These are phyloP conservation scores for Macadamia tetraphylla DNA, from an alignment of 164 flowering plant species.

Conservation along the genomic window DNA sequence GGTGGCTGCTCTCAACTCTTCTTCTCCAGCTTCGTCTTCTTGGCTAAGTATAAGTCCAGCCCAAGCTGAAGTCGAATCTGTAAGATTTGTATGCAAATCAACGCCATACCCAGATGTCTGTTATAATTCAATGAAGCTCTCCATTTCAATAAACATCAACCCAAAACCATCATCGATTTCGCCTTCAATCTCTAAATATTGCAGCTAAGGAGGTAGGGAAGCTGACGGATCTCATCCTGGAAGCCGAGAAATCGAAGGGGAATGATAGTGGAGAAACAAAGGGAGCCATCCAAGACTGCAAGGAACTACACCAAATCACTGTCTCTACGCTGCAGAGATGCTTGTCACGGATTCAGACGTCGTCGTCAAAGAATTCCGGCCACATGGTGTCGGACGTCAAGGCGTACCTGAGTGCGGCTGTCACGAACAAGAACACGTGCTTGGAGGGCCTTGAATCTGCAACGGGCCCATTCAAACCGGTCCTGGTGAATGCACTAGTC, in stretches of 20 bases:
- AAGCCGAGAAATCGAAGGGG: conserved; percentile 6
- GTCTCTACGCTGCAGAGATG: conserved; percentile 44
- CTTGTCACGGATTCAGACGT: conserved; percentile 22
- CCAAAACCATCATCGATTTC: conserved; percentile 41
- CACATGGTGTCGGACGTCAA: neutral
- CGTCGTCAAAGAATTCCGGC: too few species aligned
- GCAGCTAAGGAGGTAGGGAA: conserved; percentile 55
- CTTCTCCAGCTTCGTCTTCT: too few species aligned
- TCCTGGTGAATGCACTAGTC: conserved; percentile 28
- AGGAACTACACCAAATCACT: conserved; percentile 73
- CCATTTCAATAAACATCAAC: conserved; percentile 19
- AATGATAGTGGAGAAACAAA: conserved; percentile 48
- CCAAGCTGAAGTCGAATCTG: too few species aligned
- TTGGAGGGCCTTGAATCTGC: conserved; percentile 75
- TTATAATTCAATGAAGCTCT: too few species aligned
- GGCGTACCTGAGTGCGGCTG: conserved; percentile 74
- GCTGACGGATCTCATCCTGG: conserved; percentile 36
- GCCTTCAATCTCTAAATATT: conserved; percentile 56
- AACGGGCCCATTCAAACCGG: conserved; percentile 50
- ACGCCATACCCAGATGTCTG: too few species aligned
- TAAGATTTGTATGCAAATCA: too few species aligned
- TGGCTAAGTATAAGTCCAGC: too few species aligned
- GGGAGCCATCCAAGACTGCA: conserved; percentile 78
- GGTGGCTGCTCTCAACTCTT: too few species aligned
- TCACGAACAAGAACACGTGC: conserved; percentile 86